Evolutionary conservation across 768 basidiomycete genomes (phyloP).

Genomic region (Leucogyrophana mollusca): DNA sequence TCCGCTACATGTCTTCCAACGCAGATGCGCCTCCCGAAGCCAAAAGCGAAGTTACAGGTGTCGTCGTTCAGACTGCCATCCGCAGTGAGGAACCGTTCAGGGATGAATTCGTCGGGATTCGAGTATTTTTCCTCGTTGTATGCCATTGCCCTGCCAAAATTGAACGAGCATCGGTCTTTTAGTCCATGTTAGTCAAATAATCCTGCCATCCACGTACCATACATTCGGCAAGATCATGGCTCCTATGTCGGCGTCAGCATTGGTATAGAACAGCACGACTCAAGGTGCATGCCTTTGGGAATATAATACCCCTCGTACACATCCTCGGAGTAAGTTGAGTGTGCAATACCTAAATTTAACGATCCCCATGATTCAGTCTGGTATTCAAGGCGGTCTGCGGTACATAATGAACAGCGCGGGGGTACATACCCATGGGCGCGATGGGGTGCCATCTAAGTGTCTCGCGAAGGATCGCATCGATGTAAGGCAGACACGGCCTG

Average conservation of each 20-base stretch:
- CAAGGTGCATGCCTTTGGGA: constrained; percentile 25
- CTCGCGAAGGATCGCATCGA: constrained; percentile 28
- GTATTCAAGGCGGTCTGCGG: too few species aligned
- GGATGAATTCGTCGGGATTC: constrained; percentile 6
- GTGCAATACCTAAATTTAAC: constrained; percentile 17
- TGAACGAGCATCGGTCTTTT: background rate
- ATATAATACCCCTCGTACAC: constrained; percentile 24
- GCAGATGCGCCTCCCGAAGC: constrained; percentile 29
- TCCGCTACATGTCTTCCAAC: constrained; percentile 26
- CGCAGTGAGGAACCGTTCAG: constrained; percentile 11
- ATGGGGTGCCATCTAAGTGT: constrained; percentile 23
- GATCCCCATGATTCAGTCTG: too few species aligned
- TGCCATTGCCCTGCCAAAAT: constrained; percentile 8
- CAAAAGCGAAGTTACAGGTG: constrained; percentile 17
- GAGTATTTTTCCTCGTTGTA: constrained; percentile 8
- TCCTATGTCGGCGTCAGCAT: background rate
- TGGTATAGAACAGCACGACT: background rate
- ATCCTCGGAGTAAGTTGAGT: constrained; percentile 18
- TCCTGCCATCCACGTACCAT: constrained; percentile 8
- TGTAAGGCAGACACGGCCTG: constrained; percentile 20
- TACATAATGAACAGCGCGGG: background rate
- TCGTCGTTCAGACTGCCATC: constrained; percentile 9
- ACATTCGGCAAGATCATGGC: constrained; percentile 10
- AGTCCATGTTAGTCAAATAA: background rate
- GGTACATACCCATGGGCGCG: constrained; percentile 19